Evolutionary conservation across 176 grass and related monocot genomes (phyloP).

Genomic region (Juncus effusus): DNA sequence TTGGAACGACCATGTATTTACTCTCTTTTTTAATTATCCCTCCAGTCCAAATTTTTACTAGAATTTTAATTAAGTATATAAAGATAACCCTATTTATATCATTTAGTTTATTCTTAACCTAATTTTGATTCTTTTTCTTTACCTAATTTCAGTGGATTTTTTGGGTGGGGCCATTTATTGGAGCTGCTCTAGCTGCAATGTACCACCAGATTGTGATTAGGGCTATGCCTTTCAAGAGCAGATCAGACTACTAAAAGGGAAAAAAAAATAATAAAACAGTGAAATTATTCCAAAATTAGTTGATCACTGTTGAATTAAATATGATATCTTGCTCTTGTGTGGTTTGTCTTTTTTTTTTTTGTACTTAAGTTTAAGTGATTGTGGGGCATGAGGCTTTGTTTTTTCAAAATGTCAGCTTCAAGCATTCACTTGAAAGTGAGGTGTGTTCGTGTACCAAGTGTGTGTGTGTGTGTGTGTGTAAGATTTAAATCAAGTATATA

Average conservation of each 20-base stretch:
- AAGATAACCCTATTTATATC: too few relatives aligned
- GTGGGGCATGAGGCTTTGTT: conserved; percentile 10
- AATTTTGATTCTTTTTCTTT: not conserved
- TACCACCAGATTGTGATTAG: conserved; percentile 53
- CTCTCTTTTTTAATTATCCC: not conserved
- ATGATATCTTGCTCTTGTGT: conserved; percentile 22
- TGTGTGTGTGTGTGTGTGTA: conserved; percentile 12
- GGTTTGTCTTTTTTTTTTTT: not conserved
- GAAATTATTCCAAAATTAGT: conserved; percentile 4
- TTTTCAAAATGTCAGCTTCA: conserved; percentile 22
- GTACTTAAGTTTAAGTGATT: not conserved
- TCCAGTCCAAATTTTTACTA: not conserved
- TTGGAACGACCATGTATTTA: conserved; percentile 42
- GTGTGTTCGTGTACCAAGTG: not conserved
- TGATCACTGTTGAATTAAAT: not conserved
- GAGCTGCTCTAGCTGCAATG: conserved; percentile 48
- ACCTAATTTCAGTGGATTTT: conserved; percentile 49
- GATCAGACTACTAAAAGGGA: conserved; percentile 20
- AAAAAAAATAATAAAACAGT: not conserved
- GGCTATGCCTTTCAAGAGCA: conserved; percentile 56
- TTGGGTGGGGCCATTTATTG: conserved; percentile 57
- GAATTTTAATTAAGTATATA: not conserved
- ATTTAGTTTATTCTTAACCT: not conserved
- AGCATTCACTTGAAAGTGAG: conserved; percentile 1
- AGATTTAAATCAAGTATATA: conserved; percentile 37